These are phyloP conservation scores for Gossypium stocksii DNA, from an alignment of 345 rosid genomes.

Conservation along the genomic window DNA sequence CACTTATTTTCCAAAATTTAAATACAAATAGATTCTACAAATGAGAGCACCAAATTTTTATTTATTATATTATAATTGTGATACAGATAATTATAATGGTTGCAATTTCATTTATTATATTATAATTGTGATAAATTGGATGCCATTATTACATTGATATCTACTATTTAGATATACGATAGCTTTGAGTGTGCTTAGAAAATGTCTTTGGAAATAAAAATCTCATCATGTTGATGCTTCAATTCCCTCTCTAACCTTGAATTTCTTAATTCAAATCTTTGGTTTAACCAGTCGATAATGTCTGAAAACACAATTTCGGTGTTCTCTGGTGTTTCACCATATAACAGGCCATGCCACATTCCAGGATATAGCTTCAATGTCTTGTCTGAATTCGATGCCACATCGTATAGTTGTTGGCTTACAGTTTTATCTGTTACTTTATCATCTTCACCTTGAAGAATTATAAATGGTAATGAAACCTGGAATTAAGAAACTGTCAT, in stretches of 20 bases:
- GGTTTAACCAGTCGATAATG: conserved; percentile 58
- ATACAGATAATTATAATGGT: no score
- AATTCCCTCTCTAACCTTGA: conserved; percentile 25
- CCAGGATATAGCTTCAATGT: conserved; percentile 57
- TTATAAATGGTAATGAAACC: conserved; percentile 68
- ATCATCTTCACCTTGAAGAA: conserved; percentile 84
- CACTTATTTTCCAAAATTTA: no score
- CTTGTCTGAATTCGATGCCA: conserved; percentile 70
- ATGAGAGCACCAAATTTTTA: no score
- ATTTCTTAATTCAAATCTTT: conserved; percentile 23
- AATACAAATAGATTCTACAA: no score
- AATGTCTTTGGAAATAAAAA: background rate
- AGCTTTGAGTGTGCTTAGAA: no score
- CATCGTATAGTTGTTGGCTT: conserved; percentile 24
- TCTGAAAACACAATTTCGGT: conserved; percentile 55
- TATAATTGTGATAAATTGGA: no score
- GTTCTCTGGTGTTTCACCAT: conserved; percentile 62
- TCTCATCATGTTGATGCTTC: conserved; percentile 9
- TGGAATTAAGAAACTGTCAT: background rate
- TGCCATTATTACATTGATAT: no score
- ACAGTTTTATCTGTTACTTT: conserved; percentile 57
- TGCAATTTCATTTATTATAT: no score
- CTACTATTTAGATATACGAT: no score
- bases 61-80: no score
- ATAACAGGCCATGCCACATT: conserved; percentile 93